Percentiles rank a stretch among this genome's conserved stretches.
phyloP scores from a whole-genome alignment of 371 early-diverging fungal genomes.

The Circinella minor region DNA sequence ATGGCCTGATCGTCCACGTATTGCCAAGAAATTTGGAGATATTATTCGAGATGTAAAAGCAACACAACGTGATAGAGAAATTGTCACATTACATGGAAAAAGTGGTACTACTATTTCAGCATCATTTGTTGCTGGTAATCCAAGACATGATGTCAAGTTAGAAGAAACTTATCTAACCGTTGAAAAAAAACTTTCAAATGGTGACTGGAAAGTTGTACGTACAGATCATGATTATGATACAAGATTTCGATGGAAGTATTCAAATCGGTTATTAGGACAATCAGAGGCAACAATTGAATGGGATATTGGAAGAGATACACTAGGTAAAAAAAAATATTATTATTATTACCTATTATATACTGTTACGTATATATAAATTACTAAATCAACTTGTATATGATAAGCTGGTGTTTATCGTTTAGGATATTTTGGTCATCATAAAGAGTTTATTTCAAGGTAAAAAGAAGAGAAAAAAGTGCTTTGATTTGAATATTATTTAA shows the following conservation, averaged over 20 bases:
- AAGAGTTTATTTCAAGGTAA: slow-evolving; percentile 19
- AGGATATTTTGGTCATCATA: slow-evolving; percentile 30
- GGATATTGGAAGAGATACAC: slow-evolving; percentile 30
- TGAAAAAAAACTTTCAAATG: slow-evolving; percentile 38
- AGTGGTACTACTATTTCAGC: slow-evolving; percentile 34
- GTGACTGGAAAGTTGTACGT: slow-evolving; percentile 43
- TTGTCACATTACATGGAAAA: slow-evolving; percentile 13
- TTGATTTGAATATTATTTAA: no score
- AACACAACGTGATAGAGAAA: background rate
- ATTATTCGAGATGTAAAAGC: slow-evolving; percentile 38
- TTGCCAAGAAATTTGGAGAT: slow-evolving; percentile 54
- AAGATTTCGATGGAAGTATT: slow-evolving; percentile 45
- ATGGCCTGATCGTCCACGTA: slow-evolving; percentile 53
- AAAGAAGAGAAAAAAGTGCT: no score
- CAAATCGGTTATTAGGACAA: slow-evolving; percentile 30
- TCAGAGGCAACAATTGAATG: slow-evolving; percentile 49
- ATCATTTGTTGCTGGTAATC: slow-evolving; percentile 65
- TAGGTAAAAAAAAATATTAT: slow-evolving; percentile 15
- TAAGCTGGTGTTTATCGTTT: slow-evolving; percentile 23
- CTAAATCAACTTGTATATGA: no score
- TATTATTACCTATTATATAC: no score
- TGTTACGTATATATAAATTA: no score
- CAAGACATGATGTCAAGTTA: slow-evolving; percentile 56
- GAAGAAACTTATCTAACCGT: slow-evolving; percentile 58
- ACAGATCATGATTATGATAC: slow-evolving; percentile 57